Percentiles rank a stretch among this genome's conserved stretches.
phyloP scores from a whole-genome alignment of 345 rosid genomes.

The Diplotaxis tenuifolia region DNA sequence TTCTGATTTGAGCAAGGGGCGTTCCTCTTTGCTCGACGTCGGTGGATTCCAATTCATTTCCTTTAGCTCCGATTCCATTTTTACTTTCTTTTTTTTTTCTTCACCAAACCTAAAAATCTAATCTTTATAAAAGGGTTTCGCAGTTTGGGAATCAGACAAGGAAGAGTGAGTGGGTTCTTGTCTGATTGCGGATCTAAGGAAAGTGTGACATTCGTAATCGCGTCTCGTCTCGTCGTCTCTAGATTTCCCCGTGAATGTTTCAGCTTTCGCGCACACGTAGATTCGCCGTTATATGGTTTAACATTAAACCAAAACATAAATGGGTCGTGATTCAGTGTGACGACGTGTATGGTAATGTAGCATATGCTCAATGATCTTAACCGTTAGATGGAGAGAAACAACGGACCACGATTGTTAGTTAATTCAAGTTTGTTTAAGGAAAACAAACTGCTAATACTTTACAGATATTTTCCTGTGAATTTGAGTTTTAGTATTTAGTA shows the following conservation, averaged over 20 bases:
- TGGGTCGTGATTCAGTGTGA: neutral
- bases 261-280: slow-evolving; percentile 35
- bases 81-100: too few relatives aligned
- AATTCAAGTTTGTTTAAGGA: neutral
- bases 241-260: slow-evolving; percentile 29
- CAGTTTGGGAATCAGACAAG: slow-evolving; percentile 11
- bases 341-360: neutral
- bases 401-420: neutral
- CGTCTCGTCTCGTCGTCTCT: slow-evolving; percentile 30
- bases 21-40: slow-evolving; percentile 63
- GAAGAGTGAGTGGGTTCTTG: slow-evolving; percentile 2
- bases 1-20: slow-evolving; percentile 72
- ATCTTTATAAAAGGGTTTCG: neutral
- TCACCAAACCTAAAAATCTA: neutral
- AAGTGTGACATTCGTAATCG: slow-evolving; percentile 16
- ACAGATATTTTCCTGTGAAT: too few relatives aligned
- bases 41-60: slow-evolving; percentile 45
- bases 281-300: slow-evolving; percentile 33
- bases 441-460: neutral
- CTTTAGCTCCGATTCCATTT: slow-evolving; percentile 73
- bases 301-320: slow-evolving; percentile 1
- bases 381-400: slow-evolving; percentile 23
- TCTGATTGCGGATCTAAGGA: slow-evolving; percentile 33
- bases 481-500: too few relatives aligned
- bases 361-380: neutral